A percentile compares a stretch with the other conserved stretches of the same genome.
These are phyloP conservation scores for Backusella mclennaniae DNA, from an alignment of 192 early-diverging fungal species.

Conservation along the genomic window DNA sequence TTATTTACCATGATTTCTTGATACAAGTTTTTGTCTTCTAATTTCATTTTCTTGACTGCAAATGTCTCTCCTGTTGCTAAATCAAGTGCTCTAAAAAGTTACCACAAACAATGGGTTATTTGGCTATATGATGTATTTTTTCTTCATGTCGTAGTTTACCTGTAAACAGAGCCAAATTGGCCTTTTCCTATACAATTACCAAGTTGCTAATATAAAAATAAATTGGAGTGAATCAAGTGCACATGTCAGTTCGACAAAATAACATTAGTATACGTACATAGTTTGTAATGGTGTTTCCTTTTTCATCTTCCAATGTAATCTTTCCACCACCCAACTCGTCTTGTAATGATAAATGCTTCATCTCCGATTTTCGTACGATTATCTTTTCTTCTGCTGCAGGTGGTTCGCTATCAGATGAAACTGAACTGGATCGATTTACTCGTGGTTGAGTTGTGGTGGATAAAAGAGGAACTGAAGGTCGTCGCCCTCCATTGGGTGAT, in stretches of 20 bases:
- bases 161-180: slow-evolving; percentile 88
- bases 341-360: background rate
- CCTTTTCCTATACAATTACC: slow-evolving; percentile 88
- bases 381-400: background rate
- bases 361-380: background rate
- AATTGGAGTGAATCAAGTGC: background rate
- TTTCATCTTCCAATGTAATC: background rate
- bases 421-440: slow-evolving; percentile 8
- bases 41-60: slow-evolving; percentile 82
- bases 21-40: slow-evolving; percentile 68
- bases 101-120: background rate
- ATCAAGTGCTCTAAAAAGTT: slow-evolving; percentile 60
- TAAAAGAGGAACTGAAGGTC: background rate
- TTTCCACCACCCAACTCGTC: background rate
- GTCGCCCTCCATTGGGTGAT: background rate
- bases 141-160: slow-evolving; percentile 29
- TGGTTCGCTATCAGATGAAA: slow-evolving; percentile 8
- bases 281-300: background rate
- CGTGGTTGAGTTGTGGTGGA: background rate
- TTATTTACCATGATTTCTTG: slow-evolving; percentile 61
- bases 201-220: slow-evolving; percentile 51
- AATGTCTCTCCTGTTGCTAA: slow-evolving; percentile 79
- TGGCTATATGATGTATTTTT: background rate
- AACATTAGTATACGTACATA: background rate
- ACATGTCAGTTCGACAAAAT: background rate